These are phyloP conservation scores for Scopulariopsis brevicaulis DNA, from an alignment of 2,329 filamentous ascomycete species.

Conservation along the genomic window DNA sequence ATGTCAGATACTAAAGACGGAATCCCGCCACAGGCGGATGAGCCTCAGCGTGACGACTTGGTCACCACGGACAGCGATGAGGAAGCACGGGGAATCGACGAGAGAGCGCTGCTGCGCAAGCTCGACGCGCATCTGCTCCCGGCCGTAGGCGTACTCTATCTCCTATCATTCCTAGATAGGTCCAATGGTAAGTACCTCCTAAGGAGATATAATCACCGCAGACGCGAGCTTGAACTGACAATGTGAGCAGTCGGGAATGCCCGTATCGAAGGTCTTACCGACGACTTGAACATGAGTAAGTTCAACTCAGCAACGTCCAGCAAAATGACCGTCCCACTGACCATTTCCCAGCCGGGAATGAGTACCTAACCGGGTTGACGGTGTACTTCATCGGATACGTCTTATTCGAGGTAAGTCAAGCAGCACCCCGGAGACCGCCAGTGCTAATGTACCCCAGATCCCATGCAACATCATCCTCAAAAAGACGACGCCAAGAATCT, in stretches of 20 bases:
- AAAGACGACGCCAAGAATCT: constrained; percentile 42
- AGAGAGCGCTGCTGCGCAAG: constrained; percentile 46
- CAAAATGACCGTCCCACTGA: not conserved
- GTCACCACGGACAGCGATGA: not conserved
- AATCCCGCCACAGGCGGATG: not conserved
- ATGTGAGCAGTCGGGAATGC: constrained; percentile 41
- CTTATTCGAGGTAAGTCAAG: constrained; percentile 34
- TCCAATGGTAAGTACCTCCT: constrained; percentile 36
- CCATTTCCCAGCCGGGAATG: constrained; percentile 33
- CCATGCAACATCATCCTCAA: constrained; percentile 54
- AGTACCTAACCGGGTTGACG: constrained; percentile 55
- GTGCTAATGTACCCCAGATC: constrained; percentile 22
- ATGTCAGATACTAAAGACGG: not conserved
- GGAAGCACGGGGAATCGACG: constrained; percentile 26
- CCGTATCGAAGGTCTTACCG: constrained; percentile 40
- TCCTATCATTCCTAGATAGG: constrained; percentile 44
- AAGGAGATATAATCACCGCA: constrained; percentile 11
- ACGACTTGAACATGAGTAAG: constrained; percentile 38
- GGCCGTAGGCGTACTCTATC: constrained; percentile 40
- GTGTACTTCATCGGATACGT: constrained; percentile 55
- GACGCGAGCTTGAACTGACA: constrained; percentile 11
- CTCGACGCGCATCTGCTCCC: constrained; percentile 40
- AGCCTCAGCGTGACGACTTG: not conserved
- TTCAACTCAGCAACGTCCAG: not conserved
- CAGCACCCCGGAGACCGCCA: not conserved